These are phyloP conservation scores for Kitagawia praeruptora DNA, from an alignment of 129 eudicot species.

Conservation along the genomic window DNA sequence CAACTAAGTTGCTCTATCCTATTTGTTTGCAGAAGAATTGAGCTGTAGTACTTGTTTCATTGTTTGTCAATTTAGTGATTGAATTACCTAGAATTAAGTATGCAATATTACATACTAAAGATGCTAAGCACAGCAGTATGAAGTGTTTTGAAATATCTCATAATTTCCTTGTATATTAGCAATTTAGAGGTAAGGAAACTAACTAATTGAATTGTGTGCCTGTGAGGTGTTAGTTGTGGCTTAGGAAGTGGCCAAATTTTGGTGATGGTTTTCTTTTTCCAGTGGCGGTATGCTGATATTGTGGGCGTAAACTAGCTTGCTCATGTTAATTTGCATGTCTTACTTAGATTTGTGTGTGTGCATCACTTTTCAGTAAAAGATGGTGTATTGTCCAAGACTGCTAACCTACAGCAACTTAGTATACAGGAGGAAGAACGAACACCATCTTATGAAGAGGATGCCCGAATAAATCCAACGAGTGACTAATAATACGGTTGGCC, in stretches of 20 bases:
- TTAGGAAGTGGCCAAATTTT: not conserved
- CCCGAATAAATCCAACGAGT: too few relatives aligned
- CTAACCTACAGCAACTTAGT: conserved; percentile 64
- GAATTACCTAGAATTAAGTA: not conserved
- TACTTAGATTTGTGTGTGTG: not conserved
- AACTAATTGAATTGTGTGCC: not conserved
- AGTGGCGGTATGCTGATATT: not conserved
- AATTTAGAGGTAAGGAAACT: not conserved
- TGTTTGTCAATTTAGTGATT: not conserved
- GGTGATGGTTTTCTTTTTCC: not conserved
- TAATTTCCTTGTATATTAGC: not conserved
- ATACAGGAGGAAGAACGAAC: conserved; percentile 46
- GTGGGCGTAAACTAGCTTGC: not conserved
- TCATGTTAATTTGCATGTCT: not conserved
- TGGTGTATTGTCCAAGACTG: conserved; percentile 50
- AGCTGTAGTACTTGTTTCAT: not conserved
- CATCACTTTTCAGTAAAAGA: conserved; percentile 44
- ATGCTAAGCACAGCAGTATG: not conserved
- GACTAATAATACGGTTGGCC: too few relatives aligned
- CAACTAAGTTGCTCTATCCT: not conserved
- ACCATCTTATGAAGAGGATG: conserved; percentile 42
- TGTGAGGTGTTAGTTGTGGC: not conserved
- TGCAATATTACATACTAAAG: not conserved
- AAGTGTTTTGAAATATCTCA: not conserved
- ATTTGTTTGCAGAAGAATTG: not conserved